These are phyloP conservation scores for Begonia masoniana DNA, from an alignment of 306 rosid species.

Conservation along the genomic window DNA sequence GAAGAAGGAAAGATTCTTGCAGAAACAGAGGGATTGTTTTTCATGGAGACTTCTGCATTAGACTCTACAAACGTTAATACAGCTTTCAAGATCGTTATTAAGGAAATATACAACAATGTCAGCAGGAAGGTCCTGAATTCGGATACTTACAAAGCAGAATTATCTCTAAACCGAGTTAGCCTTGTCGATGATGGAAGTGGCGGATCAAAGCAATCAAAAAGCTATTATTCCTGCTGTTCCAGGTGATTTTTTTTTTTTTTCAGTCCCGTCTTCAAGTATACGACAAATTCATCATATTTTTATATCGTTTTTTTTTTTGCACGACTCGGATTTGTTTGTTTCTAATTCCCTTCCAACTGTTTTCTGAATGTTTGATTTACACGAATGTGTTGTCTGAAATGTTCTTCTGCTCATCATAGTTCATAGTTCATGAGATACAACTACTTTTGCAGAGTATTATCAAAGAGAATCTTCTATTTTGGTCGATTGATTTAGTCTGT, in stretches of 20 bases:
- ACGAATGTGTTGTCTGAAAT: too few relatives aligned
- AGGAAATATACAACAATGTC: slow-evolving; percentile 78
- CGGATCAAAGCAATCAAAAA: slow-evolving; percentile 39
- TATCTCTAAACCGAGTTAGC: slow-evolving; percentile 78
- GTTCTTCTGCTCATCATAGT: too few relatives aligned
- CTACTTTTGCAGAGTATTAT: too few relatives aligned
- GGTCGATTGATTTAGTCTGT: too few relatives aligned
- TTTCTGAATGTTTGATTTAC: not conserved
- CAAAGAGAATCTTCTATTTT: too few relatives aligned
- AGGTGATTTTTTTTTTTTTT: slow-evolving; percentile 26
- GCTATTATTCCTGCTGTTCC: slow-evolving; percentile 69
- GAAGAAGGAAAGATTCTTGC: slow-evolving; percentile 90
- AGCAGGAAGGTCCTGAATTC: slow-evolving; percentile 92
- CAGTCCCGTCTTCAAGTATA: not conserved
- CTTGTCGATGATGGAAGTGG: slow-evolving; percentile 35
- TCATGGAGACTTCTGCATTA: slow-evolving; percentile 92
- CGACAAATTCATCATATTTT: not conserved
- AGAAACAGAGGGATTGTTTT: slow-evolving; percentile 81
- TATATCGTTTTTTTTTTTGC: too few relatives aligned
- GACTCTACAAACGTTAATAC: slow-evolving; percentile 74
- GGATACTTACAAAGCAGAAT: slow-evolving; percentile 81
- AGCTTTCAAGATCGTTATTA: slow-evolving; percentile 76
- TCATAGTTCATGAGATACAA: too few relatives aligned
- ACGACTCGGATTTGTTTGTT: too few relatives aligned
- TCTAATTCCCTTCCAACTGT: not conserved